Percentiles rank a stretch among this genome's conserved stretches.
These are phyloP conservation scores for Saksenaea oblongispora DNA, from an alignment of 371 early-diverging fungal genomes.

Conservation along the genomic window DNA sequence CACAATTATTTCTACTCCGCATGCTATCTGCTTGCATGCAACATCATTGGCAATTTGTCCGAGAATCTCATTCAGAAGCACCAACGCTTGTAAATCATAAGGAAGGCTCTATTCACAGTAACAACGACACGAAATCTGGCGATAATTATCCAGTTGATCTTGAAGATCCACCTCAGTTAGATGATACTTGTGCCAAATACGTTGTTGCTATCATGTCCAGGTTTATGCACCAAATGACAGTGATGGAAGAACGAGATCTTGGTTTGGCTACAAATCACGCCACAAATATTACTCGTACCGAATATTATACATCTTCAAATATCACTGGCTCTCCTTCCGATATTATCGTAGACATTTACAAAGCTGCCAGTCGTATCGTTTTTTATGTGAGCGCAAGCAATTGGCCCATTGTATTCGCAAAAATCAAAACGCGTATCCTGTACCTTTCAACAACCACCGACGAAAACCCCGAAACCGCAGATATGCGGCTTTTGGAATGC, in stretches of 20 bases:
- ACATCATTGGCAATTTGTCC: constrained; percentile 69
- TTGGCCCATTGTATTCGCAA: constrained; percentile 74
- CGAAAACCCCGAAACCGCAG: constrained; percentile 74
- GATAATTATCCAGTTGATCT: constrained; percentile 27
- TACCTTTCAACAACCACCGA: constrained; percentile 61
- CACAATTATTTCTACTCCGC: constrained; percentile 74
- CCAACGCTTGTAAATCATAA: constrained; percentile 10
- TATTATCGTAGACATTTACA: constrained; percentile 64
- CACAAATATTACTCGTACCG: constrained; percentile 54
- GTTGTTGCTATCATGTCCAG: constrained; percentile 64
- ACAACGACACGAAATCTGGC: constrained; percentile 26
- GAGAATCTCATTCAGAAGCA: constrained; percentile 27
- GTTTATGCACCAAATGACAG: constrained; percentile 62
- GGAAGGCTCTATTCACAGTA: constrained; percentile 21
- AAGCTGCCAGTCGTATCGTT: constrained; percentile 73
- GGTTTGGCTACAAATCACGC: constrained; percentile 38
- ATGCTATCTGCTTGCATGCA: constrained; percentile 75
- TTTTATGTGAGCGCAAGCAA: constrained; percentile 82
- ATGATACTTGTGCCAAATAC: constrained; percentile 69
- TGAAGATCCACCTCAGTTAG: constrained; percentile 79
- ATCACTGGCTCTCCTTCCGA: constrained; percentile 40
- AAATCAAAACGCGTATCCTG: constrained; percentile 62
- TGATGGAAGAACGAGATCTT: constrained; percentile 45
- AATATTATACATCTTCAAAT: constrained; percentile 34
- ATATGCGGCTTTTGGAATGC: constrained; percentile 77